These are phyloP conservation scores for Rhodotorula sp. DNA, from an alignment of 1,284 basidiomycete genomes.

Conservation along the genomic window DNA sequence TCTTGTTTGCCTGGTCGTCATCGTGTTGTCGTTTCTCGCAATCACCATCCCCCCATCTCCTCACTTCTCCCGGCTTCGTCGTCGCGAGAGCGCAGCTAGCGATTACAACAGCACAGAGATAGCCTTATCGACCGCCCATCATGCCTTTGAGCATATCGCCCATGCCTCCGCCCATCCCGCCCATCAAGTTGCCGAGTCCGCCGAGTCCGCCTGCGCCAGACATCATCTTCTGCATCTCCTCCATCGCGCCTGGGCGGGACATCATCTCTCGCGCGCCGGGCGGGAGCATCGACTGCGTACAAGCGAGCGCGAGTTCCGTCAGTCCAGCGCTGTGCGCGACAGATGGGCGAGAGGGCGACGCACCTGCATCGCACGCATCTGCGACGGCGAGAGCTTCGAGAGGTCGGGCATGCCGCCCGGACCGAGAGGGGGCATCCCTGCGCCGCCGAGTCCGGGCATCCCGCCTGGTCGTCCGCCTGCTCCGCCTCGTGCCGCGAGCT, in stretches of 20 bases:
- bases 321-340: too few relatives aligned
- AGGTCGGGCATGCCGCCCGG: constrained; percentile 40
- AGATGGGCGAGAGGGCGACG: constrained; percentile 45
- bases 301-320: neutral
- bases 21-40: too few relatives aligned
- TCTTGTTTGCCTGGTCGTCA: too few relatives aligned
- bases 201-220: constrained; percentile 29
- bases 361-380: constrained; percentile 87
- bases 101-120: too few relatives aligned
- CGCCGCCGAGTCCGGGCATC: constrained; percentile 67
- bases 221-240: constrained; percentile 59
- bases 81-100: too few relatives aligned
- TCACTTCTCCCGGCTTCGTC: too few relatives aligned
- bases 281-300: constrained; percentile 29
- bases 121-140: constrained; percentile 21
- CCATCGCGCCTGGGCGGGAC: constrained; percentile 24
- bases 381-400: constrained; percentile 63
- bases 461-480: constrained; percentile 58
- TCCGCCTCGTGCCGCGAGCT: constrained; percentile 78
- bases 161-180: constrained; percentile 41
- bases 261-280: constrained; percentile 30
- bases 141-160: constrained; percentile 45
- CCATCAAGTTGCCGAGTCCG: constrained; percentile 32
- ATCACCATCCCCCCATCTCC: too few relatives aligned
- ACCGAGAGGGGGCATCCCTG: constrained; percentile 16